Evolutionary conservation across 2,329 filamentous ascomycete species (phyloP), one percentile per base, ranked within the genome.

Genomic region (Coleophoma cylindrospora): DNA sequence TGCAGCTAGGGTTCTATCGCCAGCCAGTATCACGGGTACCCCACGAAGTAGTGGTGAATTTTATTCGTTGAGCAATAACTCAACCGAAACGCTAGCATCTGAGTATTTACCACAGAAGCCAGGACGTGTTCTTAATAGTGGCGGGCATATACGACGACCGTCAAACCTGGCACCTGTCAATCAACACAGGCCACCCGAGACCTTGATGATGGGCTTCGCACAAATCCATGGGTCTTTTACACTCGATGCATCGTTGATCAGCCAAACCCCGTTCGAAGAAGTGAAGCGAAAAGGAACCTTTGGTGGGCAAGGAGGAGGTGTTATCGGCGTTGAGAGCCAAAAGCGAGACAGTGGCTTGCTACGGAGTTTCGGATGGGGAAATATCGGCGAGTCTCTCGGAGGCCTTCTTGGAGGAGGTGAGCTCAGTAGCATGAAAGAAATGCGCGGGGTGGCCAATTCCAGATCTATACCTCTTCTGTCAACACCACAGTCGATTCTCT

Each of bases 151-250:
- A 41, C 68, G 76, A 46, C 69, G 73, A 57, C 64, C 68, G 47
- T 79, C 77, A 40, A 70, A 67, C 50, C 57, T 73, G 50, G 70
- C 41, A 53, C 67, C 55, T 48, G 64, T 66, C 51, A 69, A 71
- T 54, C 70, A 72, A 43, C 65, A 73, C 38, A 74, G 71, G 59
- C 66, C 74, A 37, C 83, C 89, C 1, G 91, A 97, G 65, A 85
- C 86, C 1, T 72, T 99, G 48, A 95, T 99, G 83, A 99, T 99
- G 94, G 94, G 91, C 0, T 99, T 95, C 68, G 92, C 89, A 3
- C 94, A 99, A 61, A 82, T 97, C 2, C 88, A 90, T 67, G 94
- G 94, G 4, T 91, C 89, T 0, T 99, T 99, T 60, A 90, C 84
- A 0, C 72, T 99, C 7, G 94, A 99, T 64, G 91, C 91, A 0